Conservation (phyloP, 192 early-diverging fungal genomes). For the Coemansia sp. region DNA sequence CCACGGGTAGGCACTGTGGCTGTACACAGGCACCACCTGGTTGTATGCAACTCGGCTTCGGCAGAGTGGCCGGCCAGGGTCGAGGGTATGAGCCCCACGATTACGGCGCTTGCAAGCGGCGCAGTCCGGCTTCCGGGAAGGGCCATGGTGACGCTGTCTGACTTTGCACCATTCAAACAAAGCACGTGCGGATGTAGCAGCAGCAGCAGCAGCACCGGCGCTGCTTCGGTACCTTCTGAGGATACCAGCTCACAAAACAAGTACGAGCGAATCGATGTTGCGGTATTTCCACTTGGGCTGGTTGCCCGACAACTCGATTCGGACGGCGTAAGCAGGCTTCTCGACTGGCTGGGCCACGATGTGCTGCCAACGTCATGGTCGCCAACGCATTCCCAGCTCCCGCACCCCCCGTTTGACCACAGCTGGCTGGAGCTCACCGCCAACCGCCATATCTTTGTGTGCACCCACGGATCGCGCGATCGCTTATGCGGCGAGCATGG, state of each 20-base stretch:
- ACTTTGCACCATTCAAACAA: slow-evolving; percentile 35
- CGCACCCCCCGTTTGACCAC: slow-evolving; percentile 40
- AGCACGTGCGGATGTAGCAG: slow-evolving; percentile 5
- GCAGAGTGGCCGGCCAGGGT: slow-evolving; percentile 48
- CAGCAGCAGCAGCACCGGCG: background rate
- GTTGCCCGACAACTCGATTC: slow-evolving; percentile 44
- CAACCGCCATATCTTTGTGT: slow-evolving; percentile 55
- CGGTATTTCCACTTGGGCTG: slow-evolving; percentile 42
- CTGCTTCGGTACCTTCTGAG: too few species aligned
- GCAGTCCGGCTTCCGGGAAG: slow-evolving; percentile 32
- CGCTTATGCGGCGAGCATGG: slow-evolving; percentile 42
- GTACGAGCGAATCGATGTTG: slow-evolving; percentile 36
- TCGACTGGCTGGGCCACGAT: slow-evolving; percentile 39
- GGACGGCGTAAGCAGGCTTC: slow-evolving; percentile 20
- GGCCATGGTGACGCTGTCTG: slow-evolving; percentile 53
- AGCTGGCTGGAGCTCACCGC: slow-evolving; percentile 40
- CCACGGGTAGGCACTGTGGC: slow-evolving; percentile 40
- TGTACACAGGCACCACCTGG: slow-evolving; percentile 40
- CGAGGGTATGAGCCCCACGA: slow-evolving; percentile 45
- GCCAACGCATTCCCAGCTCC: slow-evolving; percentile 9
- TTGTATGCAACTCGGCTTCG: slow-evolving; percentile 50
- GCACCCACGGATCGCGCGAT: slow-evolving; percentile 52
- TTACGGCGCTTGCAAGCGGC: slow-evolving; percentile 43
- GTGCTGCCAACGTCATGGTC: slow-evolving; percentile 40
- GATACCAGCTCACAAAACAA: slow-evolving; percentile 3